A percentile compares a stretch with the other conserved stretches of the same genome.
Evolutionary conservation across 352 stramenopile species (phyloP).

Genomic region (Pythium phragmitis): DNA sequence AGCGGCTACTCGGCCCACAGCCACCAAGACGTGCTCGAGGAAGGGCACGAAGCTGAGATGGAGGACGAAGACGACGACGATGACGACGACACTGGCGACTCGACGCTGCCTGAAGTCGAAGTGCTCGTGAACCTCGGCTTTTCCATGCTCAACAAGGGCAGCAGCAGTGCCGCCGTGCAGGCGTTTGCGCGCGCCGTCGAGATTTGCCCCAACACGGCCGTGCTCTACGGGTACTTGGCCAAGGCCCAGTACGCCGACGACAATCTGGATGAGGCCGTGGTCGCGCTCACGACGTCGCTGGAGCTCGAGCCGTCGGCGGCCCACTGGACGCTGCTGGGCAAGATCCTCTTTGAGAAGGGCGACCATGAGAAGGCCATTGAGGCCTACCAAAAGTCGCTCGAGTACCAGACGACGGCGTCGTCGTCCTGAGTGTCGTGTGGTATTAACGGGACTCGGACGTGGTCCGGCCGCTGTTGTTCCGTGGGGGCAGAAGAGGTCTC

Average conservation of each 20-base stretch:
- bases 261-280: conserved; percentile 75
- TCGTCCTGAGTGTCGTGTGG: conserved; percentile 4
- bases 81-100: conserved; percentile 65
- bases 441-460: too few species aligned
- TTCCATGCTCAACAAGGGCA: conserved; percentile 84
- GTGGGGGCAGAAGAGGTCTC: too few species aligned
- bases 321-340: conserved; percentile 82
- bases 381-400: conserved; percentile 81
- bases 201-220: conserved; percentile 68
- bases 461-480: too few species aligned
- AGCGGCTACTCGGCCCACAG: neutral
- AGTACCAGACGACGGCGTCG: conserved; percentile 26
- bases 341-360: conserved; percentile 87
- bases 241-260: conserved; percentile 84
- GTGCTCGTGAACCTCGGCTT: conserved; percentile 79
- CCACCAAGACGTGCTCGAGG: conserved; percentile 16
- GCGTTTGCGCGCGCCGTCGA: conserved; percentile 83
- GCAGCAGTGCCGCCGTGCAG: conserved; percentile 69
- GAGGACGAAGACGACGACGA: conserved; percentile 31
- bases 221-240: conserved; percentile 77
- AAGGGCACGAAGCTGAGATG: conserved; percentile 23
- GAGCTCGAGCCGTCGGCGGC: conserved; percentile 75
- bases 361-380: conserved; percentile 86
- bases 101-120: conserved; percentile 71
- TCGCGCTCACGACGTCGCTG: conserved; percentile 60